Evolutionary conservation across 345 rosid genomes (phyloP), one percentile per base, ranked within the genome.

Genomic region (Dovyalis caffra): DNA sequence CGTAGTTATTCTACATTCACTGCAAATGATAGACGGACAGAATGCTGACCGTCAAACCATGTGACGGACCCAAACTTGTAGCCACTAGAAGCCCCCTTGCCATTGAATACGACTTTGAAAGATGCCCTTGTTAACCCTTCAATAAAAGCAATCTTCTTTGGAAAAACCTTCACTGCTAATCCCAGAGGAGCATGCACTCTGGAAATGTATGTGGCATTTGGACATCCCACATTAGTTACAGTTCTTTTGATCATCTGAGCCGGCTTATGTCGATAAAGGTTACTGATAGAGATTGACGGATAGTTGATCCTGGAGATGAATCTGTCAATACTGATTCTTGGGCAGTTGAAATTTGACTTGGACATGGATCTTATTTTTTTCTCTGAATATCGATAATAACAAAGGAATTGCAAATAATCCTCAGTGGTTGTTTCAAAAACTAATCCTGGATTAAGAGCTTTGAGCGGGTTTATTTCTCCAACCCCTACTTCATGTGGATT

Each of bases 381-480:
- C 63, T 86, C 84, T 20, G 94, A 68, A 63, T 86, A 91, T 26
- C 94, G 90, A 12, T 45, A 68, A 71, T 81, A 90, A 76, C 97
- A 90, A 16, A 90, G 91, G 81, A 90, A 91, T 12, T 68, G 72
- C 31, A 91, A 83, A 71, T 87, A 86, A 60, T 93, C 93, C 26
- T 76, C 28, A 0, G 70, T 74, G 31, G 86, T 84, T 64, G 92
- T 89, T 77, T 89, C 87, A 29, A 88, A 90, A n/a, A 90, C 88
- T 68, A 93, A 65, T 43, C 98, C 98, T 15, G 97, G 97, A 70
- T 89, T 73, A 23, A 89, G 85, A 33, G 97, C 96, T 73, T 72
- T 82, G 4, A 72, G 69, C 6, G 91, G 97, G 47, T 69, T 83
- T 37, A 91, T 83, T 80, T 88, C 94, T 70, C 97, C 97, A 8